Percentiles rank a stretch among this genome's conserved stretches.
phyloP scores from a whole-genome alignment of 2,329 filamentous ascomycete species.

The Mycogone perniciosa region DNA sequence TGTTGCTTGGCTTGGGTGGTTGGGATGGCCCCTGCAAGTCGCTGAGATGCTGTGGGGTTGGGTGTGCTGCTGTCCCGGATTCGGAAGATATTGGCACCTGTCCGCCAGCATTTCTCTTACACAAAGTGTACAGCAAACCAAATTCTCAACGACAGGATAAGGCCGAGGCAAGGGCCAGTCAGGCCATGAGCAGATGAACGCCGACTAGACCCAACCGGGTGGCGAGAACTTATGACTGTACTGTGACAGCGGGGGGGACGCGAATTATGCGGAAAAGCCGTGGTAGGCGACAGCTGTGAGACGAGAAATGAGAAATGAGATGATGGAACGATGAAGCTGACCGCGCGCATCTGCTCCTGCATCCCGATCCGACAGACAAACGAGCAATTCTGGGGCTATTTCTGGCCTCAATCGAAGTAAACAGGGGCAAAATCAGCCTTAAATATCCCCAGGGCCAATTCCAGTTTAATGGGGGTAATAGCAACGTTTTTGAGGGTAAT shows the following conservation, averaged over 20 bases:
- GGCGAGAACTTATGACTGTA: constrained; percentile 1
- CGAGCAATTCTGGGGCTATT: too few relatives aligned
- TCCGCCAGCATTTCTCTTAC: constrained; percentile 33
- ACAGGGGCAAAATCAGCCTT: too few relatives aligned
- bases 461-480: constrained; percentile 14
- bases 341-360: too few relatives aligned
- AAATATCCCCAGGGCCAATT: too few relatives aligned
- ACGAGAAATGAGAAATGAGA: background rate
- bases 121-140: constrained; percentile 30
- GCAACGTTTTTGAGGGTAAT: constrained; percentile 15
- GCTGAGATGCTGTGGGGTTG: constrained; percentile 12
- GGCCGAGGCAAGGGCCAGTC: constrained; percentile 15
- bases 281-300: background rate
- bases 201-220: constrained; percentile 18
- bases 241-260: constrained; percentile 9
- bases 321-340: background rate
- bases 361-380: too few relatives aligned
- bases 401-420: too few relatives aligned
- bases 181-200: constrained; percentile 15
- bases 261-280: background rate
- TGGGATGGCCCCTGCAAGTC: constrained; percentile 4
- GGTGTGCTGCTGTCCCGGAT: constrained; percentile 8
- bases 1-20: background rate
- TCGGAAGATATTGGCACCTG: constrained; percentile 13
- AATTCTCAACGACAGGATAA: constrained; percentile 20